Evolutionary conservation across 768 basidiomycete species (phyloP).

Genomic region (Suillus lakei): DNA sequence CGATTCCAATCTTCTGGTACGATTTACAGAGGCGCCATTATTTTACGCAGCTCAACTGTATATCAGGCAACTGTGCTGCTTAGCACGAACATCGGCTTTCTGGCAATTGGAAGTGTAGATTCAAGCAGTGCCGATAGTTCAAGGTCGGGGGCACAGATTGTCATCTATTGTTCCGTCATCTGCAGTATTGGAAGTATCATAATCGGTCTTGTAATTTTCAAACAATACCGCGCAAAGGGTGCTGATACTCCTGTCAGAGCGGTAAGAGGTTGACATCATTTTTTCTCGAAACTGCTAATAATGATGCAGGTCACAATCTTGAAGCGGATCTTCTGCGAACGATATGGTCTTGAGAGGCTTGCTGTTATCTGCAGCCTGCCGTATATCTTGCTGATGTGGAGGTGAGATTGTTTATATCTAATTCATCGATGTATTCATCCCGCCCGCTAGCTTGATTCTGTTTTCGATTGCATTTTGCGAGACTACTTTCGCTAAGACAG

Average conservation of each 20-base stretch:
- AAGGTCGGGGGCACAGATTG: constrained; percentile 27
- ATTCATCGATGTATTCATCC: neutral
- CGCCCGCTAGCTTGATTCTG: constrained; percentile 33
- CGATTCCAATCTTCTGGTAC: constrained; percentile 35
- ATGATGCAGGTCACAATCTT: constrained; percentile 26
- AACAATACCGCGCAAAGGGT: constrained; percentile 37
- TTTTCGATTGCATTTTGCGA: constrained; percentile 39
- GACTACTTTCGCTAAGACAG: constrained; percentile 34
- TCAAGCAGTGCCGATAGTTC: neutral
- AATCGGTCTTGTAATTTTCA: constrained; percentile 33
- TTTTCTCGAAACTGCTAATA: constrained; percentile 3
- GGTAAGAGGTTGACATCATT: constrained; percentile 14
- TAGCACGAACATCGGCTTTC: constrained; percentile 28
- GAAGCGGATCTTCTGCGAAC: constrained; percentile 30
- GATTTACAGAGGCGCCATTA: neutral
- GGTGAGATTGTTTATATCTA: constrained; percentile 27
- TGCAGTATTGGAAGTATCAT: constrained; percentile 35
- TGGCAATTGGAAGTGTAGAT: constrained; percentile 22
- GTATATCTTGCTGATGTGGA: constrained; percentile 45
- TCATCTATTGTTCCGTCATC: constrained; percentile 34
- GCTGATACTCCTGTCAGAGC: constrained; percentile 36
- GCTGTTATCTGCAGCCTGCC: constrained; percentile 47
- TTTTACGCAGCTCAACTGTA: neutral
- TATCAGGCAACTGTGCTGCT: constrained; percentile 34
- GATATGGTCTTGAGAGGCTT: constrained; percentile 39